Evolutionary conservation across 2,329 filamentous ascomycete species (phyloP).

Genomic region (Grosmannia serpens): DNA sequence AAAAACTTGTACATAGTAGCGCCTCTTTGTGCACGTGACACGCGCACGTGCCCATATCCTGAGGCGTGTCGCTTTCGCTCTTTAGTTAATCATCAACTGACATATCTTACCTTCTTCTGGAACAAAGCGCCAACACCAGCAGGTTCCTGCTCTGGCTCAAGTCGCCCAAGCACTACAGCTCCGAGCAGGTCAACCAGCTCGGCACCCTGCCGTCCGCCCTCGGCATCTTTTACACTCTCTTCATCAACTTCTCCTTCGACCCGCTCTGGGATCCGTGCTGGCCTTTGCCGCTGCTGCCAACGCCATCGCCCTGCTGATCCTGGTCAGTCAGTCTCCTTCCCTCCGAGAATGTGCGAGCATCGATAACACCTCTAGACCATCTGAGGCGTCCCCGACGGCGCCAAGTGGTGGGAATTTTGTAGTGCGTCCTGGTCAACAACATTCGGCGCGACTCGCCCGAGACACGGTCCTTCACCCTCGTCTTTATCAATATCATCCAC

Average conservation of each 20-base stretch:
- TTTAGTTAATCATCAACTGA: no score
- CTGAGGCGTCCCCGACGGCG: constrained; percentile 43
- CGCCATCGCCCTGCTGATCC: constrained; percentile 37
- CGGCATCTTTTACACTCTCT: constrained; percentile 44
- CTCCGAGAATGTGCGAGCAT: no score
- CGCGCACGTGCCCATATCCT: no score
- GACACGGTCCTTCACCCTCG: constrained; percentile 22
- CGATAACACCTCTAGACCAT: constrained; percentile 19
- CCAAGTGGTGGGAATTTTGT: constrained; percentile 41
- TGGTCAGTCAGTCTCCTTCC: constrained; percentile 14
- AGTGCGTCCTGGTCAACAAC: constrained; percentile 39
- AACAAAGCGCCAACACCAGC: constrained; percentile 34
- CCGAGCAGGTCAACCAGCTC: constrained; percentile 5
- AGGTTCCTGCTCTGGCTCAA: constrained; percentile 48
- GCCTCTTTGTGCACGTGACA: no score
- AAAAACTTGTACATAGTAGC: no score
- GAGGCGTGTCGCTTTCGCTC: no score
- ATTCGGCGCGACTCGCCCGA: constrained; percentile 31
- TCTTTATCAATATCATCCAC: constrained; percentile 38
- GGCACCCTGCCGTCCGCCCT: constrained; percentile 21
- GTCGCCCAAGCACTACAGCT: constrained; percentile 23
- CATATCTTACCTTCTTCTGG: constrained; percentile 50
- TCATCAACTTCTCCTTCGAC: constrained; percentile 43
- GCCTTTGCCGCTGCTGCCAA: constrained; percentile 38
- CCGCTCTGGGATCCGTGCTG: constrained; percentile 39